These are phyloP conservation scores for Ophiostoma australiae DNA, from an alignment of 2,329 filamentous ascomycete genomes.

Conservation along the genomic window DNA sequence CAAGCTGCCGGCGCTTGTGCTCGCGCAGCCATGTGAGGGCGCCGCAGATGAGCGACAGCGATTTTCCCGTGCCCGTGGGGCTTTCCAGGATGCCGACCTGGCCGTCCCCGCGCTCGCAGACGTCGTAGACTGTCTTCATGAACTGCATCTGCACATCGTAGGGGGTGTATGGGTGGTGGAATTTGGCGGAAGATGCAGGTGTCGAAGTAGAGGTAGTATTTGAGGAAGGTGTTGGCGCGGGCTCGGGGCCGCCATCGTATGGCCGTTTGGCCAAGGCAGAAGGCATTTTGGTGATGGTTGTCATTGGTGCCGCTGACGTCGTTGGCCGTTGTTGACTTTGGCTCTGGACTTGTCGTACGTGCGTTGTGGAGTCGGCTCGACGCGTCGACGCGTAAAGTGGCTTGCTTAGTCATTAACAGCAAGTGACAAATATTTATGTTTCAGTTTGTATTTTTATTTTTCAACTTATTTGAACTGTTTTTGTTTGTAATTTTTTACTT, in stretches of 20 bases:
- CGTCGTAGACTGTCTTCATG: constrained; percentile 76
- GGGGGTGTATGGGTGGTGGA: constrained; percentile 81
- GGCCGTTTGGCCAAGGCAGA: not conserved
- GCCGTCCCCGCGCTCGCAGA: constrained; percentile 63
- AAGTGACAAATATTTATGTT: not conserved
- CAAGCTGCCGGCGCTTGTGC: constrained; percentile 61
- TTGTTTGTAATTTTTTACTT: not conserved
- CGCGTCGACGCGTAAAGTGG: constrained; percentile 14
- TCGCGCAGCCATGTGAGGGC: constrained; percentile 87
- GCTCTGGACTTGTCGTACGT: not conserved
- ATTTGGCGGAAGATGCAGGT: constrained; percentile 37
- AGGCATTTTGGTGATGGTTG: not conserved
- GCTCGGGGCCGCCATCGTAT: not conserved
- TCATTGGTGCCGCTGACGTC: not conserved
- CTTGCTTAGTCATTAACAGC: constrained; percentile 5
- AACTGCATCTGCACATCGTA: constrained; percentile 85
- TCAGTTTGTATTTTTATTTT: not conserved
- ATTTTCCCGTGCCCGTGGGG: constrained; percentile 90
- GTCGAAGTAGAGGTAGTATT: not conserved
- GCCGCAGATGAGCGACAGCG: constrained; percentile 82
- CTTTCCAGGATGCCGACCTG: constrained; percentile 88
- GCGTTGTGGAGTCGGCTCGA: not conserved
- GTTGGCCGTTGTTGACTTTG: not conserved
- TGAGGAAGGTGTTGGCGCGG: not conserved
- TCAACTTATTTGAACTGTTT: not conserved